These are phyloP conservation scores for Pichia sp. DNA, from an alignment of 1,139 yeast species.

Conservation along the genomic window DNA sequence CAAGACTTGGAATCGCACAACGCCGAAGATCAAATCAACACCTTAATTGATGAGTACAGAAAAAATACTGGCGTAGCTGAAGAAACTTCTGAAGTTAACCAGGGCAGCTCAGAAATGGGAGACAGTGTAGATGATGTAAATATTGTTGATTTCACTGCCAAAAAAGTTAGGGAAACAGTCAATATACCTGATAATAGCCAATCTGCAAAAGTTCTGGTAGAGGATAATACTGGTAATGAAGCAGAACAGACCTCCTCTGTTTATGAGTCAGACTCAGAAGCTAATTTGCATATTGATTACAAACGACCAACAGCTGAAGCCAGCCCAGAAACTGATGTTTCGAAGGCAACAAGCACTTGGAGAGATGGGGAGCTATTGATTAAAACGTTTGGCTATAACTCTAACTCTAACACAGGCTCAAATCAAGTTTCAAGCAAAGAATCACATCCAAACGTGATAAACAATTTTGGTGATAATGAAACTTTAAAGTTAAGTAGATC, in stretches of 20 bases:
- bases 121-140: background rate
- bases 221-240: background rate
- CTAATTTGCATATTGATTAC: background rate
- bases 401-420: slow-evolving; percentile 8
- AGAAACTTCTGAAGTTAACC: background rate
- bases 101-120: background rate
- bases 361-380: slow-evolving; percentile 21
- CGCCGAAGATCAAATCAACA: slow-evolving; percentile 1
- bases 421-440: background rate
- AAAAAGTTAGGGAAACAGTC: background rate
- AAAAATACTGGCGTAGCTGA: background rate
- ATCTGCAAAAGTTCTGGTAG: slow-evolving; percentile 1
- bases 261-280: background rate
- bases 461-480: background rate
- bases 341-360: slow-evolving; percentile 19
- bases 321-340: background rate
- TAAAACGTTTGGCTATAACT: slow-evolving; percentile 22
- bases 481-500: background rate
- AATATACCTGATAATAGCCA: background rate
- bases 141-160: background rate
- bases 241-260: background rate
- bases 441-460: background rate
- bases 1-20: background rate
- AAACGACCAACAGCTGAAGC: background rate
- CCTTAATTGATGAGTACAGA: background rate